A percentile compares a stretch with the other conserved stretches of the same genome.
These are phyloP conservation scores for Pseudogymnoascus sp. DNA, from an alignment of 2,329 filamentous ascomycete genomes.

Conservation along the genomic window DNA sequence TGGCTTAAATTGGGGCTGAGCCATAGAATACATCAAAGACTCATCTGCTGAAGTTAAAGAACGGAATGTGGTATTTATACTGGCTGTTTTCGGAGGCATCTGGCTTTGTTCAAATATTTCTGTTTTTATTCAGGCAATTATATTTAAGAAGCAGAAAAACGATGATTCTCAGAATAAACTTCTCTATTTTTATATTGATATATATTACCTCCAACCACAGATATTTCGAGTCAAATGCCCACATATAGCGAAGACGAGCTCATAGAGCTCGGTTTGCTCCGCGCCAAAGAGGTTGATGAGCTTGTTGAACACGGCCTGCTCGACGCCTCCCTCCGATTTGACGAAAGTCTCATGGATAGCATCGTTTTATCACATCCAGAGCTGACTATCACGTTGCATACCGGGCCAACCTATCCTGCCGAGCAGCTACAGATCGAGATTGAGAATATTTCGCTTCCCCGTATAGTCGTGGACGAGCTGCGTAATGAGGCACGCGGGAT, in stretches of 20 bases:
- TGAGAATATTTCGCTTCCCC: constrained; percentile 17
- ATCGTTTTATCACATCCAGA: constrained; percentile 18
- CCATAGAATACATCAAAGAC: neutral
- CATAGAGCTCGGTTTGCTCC: constrained; percentile 18
- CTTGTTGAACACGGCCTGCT: constrained; percentile 15
- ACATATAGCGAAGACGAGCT: constrained; percentile 18
- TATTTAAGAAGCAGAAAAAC: neutral
- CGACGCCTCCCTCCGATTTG: constrained; percentile 12
- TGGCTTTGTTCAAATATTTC: neutral
- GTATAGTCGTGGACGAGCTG: constrained; percentile 16
- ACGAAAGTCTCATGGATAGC: constrained; percentile 10
- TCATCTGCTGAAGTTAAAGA: neutral
- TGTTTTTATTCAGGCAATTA: neutral
- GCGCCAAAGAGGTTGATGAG: constrained; percentile 17
- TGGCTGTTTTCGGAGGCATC: neutral
- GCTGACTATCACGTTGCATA: constrained; percentile 17
- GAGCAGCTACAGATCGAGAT: constrained; percentile 16
- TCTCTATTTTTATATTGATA: too few relatives aligned
- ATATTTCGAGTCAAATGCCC: neutral
- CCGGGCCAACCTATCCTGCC: constrained; percentile 18
- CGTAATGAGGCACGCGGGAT: constrained; percentile 13
- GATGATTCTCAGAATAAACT: too few relatives aligned
- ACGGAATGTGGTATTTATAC: neutral
- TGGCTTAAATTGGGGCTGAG: neutral
- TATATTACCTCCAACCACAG: neutral